Base-by-base conservation (phyloP, 306 rosid genomes). In the Lathyrus aphaca region DNA sequence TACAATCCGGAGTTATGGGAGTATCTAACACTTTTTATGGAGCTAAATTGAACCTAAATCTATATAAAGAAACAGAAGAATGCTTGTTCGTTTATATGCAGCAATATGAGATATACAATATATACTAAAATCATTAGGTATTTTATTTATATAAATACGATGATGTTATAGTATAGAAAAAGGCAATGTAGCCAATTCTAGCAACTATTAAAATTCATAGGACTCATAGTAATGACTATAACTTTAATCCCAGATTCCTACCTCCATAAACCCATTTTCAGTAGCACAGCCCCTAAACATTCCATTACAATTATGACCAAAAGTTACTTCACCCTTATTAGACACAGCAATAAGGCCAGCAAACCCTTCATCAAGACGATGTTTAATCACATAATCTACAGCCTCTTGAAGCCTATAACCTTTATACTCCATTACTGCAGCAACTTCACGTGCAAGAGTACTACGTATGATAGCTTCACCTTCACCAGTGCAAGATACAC, bases 391-490 rank as follows among this genome's bases (percentile, higher is more conserved):
- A 45, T 77, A 91, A 70, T 89, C 86, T 64, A 95, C 99, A 0
- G 97, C 91, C 11, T 84, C 73, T 27, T 95, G 97, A 0, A 91
- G 96, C 1, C 76, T 81, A n/a, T 87, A 21, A 0, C 92, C 99
- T 46, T 89, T 95, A 77, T 95, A 95, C 72, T 95, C 99, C 96
- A 95, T 95, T 71, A 95, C 95, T 0, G 99, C 99, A 5, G 81
- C 91, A 17, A 91, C 97, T 72, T 91, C 99, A 25, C 97, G 89
- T 9, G 97, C 99, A 74, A 95, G 63, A 0, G 99, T 94, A 4
- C 89, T 92, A 0, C 97, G 94, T 39, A 94, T 94, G 83, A 94
- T 94, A 0, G 99, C 99, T 71, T 94, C 99, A 0, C 99, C 99
- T 40, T 94, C 99, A 0, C 99, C 99, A 0, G 99, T 91, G 86